phyloP scores from a whole-genome alignment of 2,329 filamentous ascomycete species.

The Drechslerella coelobrocha region DNA sequence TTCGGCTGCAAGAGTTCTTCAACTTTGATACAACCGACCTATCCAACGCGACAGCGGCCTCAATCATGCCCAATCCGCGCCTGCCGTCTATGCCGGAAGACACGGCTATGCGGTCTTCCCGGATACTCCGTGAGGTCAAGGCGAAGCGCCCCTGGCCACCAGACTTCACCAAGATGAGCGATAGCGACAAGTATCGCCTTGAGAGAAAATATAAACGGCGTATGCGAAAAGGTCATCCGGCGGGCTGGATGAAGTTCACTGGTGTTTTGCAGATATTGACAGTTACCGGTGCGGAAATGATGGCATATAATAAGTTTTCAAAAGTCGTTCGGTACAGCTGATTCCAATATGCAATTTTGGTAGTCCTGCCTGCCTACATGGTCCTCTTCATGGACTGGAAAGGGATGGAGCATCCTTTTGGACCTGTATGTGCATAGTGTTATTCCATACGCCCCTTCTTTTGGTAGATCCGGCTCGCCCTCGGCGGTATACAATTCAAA shows the following conservation, averaged over 20 bases:
- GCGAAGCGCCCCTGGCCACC: conserved; percentile 45
- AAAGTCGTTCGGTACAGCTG: not conserved
- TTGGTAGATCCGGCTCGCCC: too few relatives aligned
- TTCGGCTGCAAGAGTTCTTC: not conserved
- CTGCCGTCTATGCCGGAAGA: not conserved
- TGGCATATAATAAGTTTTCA: not conserved
- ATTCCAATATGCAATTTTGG: not conserved
- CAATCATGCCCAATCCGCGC: conserved; percentile 20
- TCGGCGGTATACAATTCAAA: not conserved
- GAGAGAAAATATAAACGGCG: conserved; percentile 47
- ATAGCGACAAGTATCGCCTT: conserved; percentile 31
- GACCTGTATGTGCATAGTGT: conserved; percentile 23
- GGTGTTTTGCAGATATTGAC: conserved; percentile 40
- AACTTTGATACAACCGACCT: not conserved
- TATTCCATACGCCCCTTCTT: too few relatives aligned
- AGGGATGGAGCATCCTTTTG: conserved; percentile 37
- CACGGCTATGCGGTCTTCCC: conserved; percentile 8
- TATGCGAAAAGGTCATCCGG: conserved; percentile 17
- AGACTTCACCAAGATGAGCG: conserved; percentile 40
- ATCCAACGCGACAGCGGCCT: not conserved
- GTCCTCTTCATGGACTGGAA: conserved; percentile 44
- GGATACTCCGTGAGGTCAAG: conserved; percentile 29
- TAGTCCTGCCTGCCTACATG: conserved; percentile 44
- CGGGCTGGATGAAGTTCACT: conserved; percentile 46
- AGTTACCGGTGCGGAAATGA: conserved; percentile 22